Evolutionary conservation across 306 rosid species (phyloP), one percentile per base, ranked within the genome.

Genomic region (Glycyrrhiza uralensis): DNA sequence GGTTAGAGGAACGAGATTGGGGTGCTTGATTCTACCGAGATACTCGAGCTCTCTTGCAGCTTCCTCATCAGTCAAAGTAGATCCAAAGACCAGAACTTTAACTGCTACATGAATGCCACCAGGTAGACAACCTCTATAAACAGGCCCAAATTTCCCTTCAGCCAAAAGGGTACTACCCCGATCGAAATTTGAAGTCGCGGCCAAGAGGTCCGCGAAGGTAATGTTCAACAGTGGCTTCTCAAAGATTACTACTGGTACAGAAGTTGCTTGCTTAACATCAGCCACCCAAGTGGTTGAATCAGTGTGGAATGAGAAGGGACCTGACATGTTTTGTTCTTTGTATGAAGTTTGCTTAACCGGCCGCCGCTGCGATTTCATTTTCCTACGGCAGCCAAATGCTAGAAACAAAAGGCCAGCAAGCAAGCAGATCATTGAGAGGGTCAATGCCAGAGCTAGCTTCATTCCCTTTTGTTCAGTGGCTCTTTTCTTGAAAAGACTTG

Each of bases 231-330:
- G 55, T 38, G 99, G 97, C 86, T 95, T 95, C 83, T 92, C 96
- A 22, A 95, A 95, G 72, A 95, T 92, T 32, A 95, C 92, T 17
- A 92, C 97, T 1, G 85, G 90, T 58, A 95, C 97, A 2, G 96
- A 88, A 6, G 86, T 89, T 61, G 99, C 96, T 72, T 95, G 97
- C 88, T 95, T 95, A 15, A 95, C 96, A 85, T 95, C 99, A 52
- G 99, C 99, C 78, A 91, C 96, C 99, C 99, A 95, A 15, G 96
- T 92, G 35, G 99, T 92, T 14, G 97, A 92, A 77, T 95, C 99
- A 2, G 99, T 95, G 51, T 88, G 90, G 87, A 95, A 95, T 3
- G 99, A 95, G 35, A 95, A 95, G 65, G 99, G 99, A 22, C 97
- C 99, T 0, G 97, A 95, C 61, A 95, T 77, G 30, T 72, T 89